phyloP scores from a whole-genome alignment of 2,329 filamentous ascomycete species.

The Colletotrichum caudatum region DNA sequence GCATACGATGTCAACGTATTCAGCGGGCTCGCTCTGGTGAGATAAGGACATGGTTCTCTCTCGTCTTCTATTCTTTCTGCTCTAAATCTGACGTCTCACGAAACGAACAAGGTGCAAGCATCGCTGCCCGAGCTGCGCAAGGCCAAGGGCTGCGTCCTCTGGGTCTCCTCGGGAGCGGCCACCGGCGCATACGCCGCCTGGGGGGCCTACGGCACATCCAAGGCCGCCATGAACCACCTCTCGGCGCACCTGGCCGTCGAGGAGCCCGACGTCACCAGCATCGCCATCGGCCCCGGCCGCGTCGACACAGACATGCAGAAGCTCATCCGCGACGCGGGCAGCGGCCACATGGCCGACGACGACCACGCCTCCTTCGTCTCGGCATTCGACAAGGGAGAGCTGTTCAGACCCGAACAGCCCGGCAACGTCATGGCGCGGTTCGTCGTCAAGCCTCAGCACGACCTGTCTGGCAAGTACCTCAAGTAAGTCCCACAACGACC shows the following conservation, averaged over 20 bases:
- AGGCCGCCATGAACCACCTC: constrained; percentile 86
- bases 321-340: constrained; percentile 75
- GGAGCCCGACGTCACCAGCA: constrained; percentile 78
- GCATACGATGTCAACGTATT: constrained; percentile 90
- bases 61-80: neutral
- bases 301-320: constrained; percentile 93
- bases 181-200: constrained; percentile 75
- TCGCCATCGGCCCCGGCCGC: constrained; percentile 82
- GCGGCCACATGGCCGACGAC: constrained; percentile 61
- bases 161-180: constrained; percentile 85
- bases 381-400: constrained; percentile 75
- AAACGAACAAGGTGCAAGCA: constrained; percentile 71
- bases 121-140: constrained; percentile 76
- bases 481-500: constrained; percentile 62
- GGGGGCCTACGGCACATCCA: constrained; percentile 85
- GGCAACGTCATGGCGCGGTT: constrained; percentile 88
- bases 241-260: constrained; percentile 79
- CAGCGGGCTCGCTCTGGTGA: constrained; percentile 81
- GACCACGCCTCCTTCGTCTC: constrained; percentile 77
- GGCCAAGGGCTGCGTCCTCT: constrained; percentile 77
- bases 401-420: constrained; percentile 86
- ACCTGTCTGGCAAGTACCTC: constrained; percentile 82
- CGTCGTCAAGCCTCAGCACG: constrained; percentile 71
- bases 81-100: constrained; percentile 15
- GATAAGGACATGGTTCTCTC: constrained; percentile 49